Conservation (phyloP, 2,329 filamentous ascomycete genomes). For the Penicillium sp. region DNA sequence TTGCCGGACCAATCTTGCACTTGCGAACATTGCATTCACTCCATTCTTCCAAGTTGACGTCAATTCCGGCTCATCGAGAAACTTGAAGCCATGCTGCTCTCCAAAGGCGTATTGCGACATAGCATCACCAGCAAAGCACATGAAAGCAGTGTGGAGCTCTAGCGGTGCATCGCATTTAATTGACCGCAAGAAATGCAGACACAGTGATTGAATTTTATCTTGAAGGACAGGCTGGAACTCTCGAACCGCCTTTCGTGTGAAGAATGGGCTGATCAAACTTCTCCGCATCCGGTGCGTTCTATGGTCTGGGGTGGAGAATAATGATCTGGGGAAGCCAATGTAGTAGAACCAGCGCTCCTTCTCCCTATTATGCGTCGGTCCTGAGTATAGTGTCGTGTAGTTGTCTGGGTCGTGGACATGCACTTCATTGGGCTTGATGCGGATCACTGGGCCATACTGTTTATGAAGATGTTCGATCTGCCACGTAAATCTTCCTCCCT, state of each 20-base stretch:
- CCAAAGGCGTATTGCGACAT: conserved; percentile 16
- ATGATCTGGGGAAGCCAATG: conserved; percentile 1
- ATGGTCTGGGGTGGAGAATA: conserved; percentile 7
- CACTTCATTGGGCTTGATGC: conserved; percentile 6
- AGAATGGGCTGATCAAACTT: conserved; percentile 9
- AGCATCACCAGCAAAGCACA: conserved; percentile 10
- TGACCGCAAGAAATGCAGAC: conserved; percentile 6
- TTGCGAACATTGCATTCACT: conserved; percentile 9
- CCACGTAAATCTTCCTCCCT: conserved; percentile 9
- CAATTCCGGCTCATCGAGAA: conserved; percentile 1
- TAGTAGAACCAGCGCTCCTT: conserved; percentile 13
- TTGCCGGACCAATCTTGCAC: conserved; percentile 4
- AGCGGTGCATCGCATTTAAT: background rate
- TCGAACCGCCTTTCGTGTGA: conserved; percentile 8
- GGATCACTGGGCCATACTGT: conserved; percentile 10
- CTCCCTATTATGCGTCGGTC: conserved; percentile 10
- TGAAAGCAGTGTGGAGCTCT: conserved; percentile 13
- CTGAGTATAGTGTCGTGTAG: conserved; percentile 17
- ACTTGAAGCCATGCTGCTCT: background rate
- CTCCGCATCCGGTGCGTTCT: conserved; percentile 6
- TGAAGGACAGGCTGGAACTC: conserved; percentile 8
- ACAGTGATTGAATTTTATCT: conserved; percentile 5
- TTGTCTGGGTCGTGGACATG: conserved; percentile 9
- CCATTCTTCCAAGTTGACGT: conserved; percentile 10
- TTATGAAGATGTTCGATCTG: conserved; percentile 8